Percentiles rank a stretch among this genome's conserved stretches.
Evolutionary conservation across 305 asterid species (phyloP).

Genomic region (Solanum hybrid): DNA sequence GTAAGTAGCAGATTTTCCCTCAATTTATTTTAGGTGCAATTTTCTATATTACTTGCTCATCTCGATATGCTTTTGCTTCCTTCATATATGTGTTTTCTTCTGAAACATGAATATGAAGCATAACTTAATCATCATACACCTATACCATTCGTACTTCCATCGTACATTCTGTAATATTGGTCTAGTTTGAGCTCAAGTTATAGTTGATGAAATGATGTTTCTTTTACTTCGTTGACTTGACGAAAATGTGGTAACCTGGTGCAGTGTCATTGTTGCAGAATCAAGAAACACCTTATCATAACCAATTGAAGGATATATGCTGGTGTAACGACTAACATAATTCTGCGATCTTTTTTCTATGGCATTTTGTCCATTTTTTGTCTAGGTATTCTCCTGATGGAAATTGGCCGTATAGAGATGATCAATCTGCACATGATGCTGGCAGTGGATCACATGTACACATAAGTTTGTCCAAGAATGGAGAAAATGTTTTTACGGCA

Average conservation of each 20-base stretch:
- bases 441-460: constrained; percentile 94
- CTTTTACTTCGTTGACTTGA: neutral
- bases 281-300: neutral
- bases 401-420: neutral
- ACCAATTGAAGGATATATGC: neutral
- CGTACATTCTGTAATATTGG: neutral
- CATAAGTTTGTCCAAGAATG: constrained; percentile 63
- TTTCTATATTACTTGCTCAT: neutral
- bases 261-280: neutral
- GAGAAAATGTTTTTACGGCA: constrained; percentile 64
- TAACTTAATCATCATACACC: neutral
- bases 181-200: neutral
- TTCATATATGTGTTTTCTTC: neutral
- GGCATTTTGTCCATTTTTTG: neutral
- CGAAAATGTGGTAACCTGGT: neutral
- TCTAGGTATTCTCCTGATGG: constrained; percentile 20
- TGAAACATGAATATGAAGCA: neutral
- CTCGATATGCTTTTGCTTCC: neutral
- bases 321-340: neutral
- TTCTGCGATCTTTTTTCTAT: neutral
- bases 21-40: neutral
- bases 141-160: neutral
- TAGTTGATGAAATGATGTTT: neutral
- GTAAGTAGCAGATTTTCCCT: constrained; percentile 28
- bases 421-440: constrained; percentile 33